Conservation (phyloP, 768 basidiomycete genomes). For the Russula foetens region DNA sequence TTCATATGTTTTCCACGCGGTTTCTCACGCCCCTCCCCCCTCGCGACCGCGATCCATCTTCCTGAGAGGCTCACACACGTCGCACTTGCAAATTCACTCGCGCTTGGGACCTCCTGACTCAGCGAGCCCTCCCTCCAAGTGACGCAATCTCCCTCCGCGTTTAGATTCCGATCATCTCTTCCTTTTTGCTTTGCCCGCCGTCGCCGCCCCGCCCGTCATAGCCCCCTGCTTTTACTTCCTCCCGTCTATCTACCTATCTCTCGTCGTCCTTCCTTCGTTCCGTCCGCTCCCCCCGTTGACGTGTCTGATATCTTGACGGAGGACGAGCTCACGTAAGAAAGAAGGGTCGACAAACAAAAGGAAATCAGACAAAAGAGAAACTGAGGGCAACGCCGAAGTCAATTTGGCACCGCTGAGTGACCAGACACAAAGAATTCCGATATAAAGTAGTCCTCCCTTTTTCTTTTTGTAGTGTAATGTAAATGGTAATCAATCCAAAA, state of each 20-base stretch:
- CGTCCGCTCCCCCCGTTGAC: constrained; percentile 6
- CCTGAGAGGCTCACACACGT: constrained; percentile 9
- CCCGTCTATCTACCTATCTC: constrained; percentile 6
- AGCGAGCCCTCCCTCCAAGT: constrained; percentile 8
- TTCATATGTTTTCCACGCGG: constrained; percentile 4
- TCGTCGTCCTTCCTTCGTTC: neutral
- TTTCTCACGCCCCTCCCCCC: constrained; percentile 16
- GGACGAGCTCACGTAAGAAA: constrained; percentile 11
- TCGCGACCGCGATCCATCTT: constrained; percentile 14
- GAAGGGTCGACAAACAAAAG: neutral
- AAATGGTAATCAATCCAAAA: constrained; percentile 16
- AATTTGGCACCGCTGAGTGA: neutral
- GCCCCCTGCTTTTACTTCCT: constrained; percentile 1
- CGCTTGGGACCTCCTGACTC: constrained; percentile 7
- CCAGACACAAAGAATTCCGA: constrained; percentile 2
- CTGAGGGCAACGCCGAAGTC: neutral
- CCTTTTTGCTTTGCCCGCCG: constrained; percentile 11
- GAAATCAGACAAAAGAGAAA: neutral
- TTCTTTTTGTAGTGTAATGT: constrained; percentile 7
- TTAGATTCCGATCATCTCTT: constrained; percentile 18
- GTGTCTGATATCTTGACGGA: constrained; percentile 3
- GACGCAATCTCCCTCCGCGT: constrained; percentile 15
- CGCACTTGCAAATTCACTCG: constrained; percentile 12
- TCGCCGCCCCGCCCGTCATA: constrained; percentile 1
- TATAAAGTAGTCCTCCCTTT: constrained; percentile 6